These are phyloP conservation scores for Cercospora janseana DNA, from an alignment of 2,329 filamentous ascomycete genomes.

Conservation along the genomic window DNA sequence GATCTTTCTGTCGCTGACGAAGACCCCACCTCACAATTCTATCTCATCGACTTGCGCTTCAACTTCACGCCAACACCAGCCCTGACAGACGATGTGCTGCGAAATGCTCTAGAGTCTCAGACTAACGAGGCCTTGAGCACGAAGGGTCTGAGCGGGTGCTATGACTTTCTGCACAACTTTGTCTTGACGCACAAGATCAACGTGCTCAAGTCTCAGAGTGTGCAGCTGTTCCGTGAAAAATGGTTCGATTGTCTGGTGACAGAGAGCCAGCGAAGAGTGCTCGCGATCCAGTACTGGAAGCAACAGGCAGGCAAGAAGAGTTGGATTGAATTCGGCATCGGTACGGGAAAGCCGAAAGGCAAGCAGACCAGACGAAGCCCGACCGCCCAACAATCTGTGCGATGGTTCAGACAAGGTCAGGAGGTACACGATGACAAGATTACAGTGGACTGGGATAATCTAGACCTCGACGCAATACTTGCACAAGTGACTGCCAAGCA, in stretches of 20 bases:
- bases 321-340: conserved; percentile 85
- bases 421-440: conserved; percentile 67
- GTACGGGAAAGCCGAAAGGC: conserved; percentile 55
- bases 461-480: conserved; percentile 74
- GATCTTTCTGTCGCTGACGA: conserved; percentile 90
- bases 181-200: conserved; percentile 87
- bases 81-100: conserved; percentile 61
- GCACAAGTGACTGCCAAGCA: conserved; percentile 74
- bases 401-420: conserved; percentile 83
- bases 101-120: conserved; percentile 64
- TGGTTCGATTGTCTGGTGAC: conserved; percentile 79
- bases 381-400: conserved; percentile 52
- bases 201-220: conserved; percentile 74
- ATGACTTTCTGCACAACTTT: conserved; percentile 82
- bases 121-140: conserved; percentile 69
- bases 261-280: conserved; percentile 74
- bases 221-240: conserved; percentile 63
- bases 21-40: conserved; percentile 78
- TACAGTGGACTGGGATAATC: conserved; percentile 60
- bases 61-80: conserved; percentile 67
- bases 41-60: conserved; percentile 89
- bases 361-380: conserved; percentile 34
- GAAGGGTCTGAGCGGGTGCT: conserved; percentile 75
- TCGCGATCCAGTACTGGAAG: conserved; percentile 90
- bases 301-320: conserved; percentile 70